Conservation (phyloP, 495 filamentous ascomycete genomes). For the Astrothelium macrocarpum region DNA sequence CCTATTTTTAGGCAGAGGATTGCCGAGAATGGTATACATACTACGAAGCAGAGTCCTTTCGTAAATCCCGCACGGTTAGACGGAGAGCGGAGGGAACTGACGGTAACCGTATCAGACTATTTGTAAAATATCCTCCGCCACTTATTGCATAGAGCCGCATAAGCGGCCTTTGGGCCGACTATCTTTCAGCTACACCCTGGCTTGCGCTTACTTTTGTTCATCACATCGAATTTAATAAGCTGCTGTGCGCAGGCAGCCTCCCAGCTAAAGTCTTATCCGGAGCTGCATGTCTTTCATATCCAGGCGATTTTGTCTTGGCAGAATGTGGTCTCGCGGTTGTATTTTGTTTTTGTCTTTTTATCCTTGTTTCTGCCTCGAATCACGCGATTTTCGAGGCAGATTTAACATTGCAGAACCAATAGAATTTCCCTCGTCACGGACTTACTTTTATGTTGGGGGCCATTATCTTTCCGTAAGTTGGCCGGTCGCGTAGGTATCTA, state of each 20-base stretch:
- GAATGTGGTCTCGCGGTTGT: background rate
- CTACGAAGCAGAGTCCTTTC: too few species aligned
- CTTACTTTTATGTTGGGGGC: background rate
- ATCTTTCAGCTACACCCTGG: background rate
- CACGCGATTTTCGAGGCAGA: background rate
- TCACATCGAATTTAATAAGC: background rate
- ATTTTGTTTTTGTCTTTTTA: background rate
- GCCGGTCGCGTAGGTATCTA: background rate
- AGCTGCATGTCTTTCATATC: background rate
- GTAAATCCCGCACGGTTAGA: too few species aligned
- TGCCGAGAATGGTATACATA: too few species aligned
- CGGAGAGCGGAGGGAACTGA: too few species aligned
- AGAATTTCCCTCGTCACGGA: background rate
- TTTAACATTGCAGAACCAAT: background rate
- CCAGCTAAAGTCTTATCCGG: background rate
- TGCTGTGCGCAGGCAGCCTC: background rate
- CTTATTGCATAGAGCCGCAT: too few species aligned
- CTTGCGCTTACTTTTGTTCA: background rate
- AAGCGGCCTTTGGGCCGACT: too few species aligned
- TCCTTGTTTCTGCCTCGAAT: background rate
- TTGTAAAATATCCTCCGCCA: too few species aligned
- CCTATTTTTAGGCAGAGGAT: too few species aligned
- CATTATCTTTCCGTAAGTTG: background rate
- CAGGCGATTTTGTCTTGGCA: background rate
- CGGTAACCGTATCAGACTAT: too few species aligned